Conservation (phyloP, 2,329 filamentous ascomycete genomes). For the Conoideocrella luteorostrata region DNA sequence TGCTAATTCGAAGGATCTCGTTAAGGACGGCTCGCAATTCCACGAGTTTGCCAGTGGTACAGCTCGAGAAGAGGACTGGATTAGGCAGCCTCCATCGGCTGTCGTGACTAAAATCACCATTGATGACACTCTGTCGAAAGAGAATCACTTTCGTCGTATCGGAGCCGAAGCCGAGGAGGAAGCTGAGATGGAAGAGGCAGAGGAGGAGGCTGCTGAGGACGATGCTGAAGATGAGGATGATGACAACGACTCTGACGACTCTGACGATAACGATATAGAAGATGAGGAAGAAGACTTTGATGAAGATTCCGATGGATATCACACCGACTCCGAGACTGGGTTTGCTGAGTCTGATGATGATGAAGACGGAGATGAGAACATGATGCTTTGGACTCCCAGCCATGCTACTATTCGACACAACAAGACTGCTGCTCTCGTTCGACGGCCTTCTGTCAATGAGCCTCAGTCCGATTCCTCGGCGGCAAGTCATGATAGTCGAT, state of each 20-base stretch:
- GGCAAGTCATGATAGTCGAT: slow-evolving; percentile 31
- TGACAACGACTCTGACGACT: slow-evolving; percentile 45
- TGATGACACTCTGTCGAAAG: slow-evolving; percentile 81
- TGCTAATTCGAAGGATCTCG: slow-evolving; percentile 43
- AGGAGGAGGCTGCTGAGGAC: slow-evolving; percentile 36
- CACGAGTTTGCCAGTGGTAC: slow-evolving; percentile 87
- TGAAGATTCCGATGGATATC: slow-evolving; percentile 61
- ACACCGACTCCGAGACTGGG: slow-evolving; percentile 65
- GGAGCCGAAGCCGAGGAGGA: slow-evolving; percentile 90
- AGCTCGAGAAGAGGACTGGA: slow-evolving; percentile 85
- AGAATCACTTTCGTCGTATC: slow-evolving; percentile 78
- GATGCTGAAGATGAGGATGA: slow-evolving; percentile 43
- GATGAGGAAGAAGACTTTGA: slow-evolving; percentile 48
- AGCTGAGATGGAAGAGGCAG: slow-evolving; percentile 67
- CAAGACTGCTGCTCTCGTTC: slow-evolving; percentile 25
- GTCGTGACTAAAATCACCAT: slow-evolving; percentile 72
- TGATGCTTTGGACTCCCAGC: slow-evolving; percentile 49
- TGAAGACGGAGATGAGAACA: slow-evolving; percentile 59
- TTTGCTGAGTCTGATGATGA: slow-evolving; percentile 65
- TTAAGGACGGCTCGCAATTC: slow-evolving; percentile 58
- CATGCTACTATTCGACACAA: slow-evolving; percentile 31
- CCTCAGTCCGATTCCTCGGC: slow-evolving; percentile 57
- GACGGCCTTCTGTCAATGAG: slow-evolving; percentile 34
- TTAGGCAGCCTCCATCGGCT: slow-evolving; percentile 59
- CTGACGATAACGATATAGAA: slow-evolving; percentile 45